Conservation (phyloP, 129 eudicot genomes). For the Oenanthe sinensis region DNA sequence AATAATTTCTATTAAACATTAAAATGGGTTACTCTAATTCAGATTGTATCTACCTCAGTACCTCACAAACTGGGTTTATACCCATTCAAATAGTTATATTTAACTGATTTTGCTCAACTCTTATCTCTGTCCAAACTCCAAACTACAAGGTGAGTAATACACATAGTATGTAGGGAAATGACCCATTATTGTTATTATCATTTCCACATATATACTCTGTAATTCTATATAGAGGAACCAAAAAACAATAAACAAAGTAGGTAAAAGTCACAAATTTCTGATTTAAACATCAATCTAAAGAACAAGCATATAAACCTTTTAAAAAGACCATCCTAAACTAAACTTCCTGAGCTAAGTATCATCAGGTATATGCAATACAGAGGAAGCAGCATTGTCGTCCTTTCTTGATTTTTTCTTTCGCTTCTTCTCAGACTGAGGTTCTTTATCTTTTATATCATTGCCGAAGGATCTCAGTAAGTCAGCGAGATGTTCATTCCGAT, state of each 20-base stretch:
- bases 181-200: too few relatives aligned
- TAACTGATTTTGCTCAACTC: neutral
- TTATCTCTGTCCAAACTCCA: neutral
- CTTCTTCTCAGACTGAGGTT: constrained; percentile 69
- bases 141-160: too few relatives aligned
- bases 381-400: constrained; percentile 47
- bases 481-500: constrained; percentile 57
- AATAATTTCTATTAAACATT: too few relatives aligned
- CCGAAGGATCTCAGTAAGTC: constrained; percentile 43
- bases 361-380: constrained; percentile 25
- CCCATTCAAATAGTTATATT: neutral
- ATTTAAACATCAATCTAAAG: neutral
- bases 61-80: neutral
- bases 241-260: neutral
- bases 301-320: neutral
- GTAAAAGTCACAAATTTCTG: neutral
- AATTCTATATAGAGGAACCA: neutral
- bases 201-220: neutral
- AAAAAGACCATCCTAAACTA: neutral
- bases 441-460: constrained; percentile 57
- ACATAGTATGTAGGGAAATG: too few relatives aligned
- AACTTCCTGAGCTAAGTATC: constrained; percentile 19
- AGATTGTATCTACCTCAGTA: neutral
- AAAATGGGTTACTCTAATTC: too few relatives aligned
- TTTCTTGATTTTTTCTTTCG: constrained; percentile 58